A percentile compares a stretch with the other conserved stretches of the same genome.
Evolutionary conservation across 306 rosid species (phyloP).

Genomic region (Begonia loranthoides): DNA sequence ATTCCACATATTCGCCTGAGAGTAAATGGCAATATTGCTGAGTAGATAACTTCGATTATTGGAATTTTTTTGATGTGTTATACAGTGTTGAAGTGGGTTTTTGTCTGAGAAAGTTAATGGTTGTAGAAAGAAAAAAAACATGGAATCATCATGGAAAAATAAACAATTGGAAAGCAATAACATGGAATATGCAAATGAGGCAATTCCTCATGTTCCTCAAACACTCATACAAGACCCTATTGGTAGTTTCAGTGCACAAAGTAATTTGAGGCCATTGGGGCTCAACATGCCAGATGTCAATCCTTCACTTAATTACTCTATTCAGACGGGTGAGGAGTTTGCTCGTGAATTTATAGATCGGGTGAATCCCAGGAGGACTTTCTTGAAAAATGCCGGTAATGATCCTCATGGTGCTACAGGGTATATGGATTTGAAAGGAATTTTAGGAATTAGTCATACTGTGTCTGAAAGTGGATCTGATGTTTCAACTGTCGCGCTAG

Average conservation of each 20-base stretch:
- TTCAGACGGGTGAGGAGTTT: conserved; percentile 86
- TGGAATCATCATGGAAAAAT: conserved; percentile 25
- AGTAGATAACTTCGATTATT: background rate
- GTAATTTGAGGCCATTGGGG: conserved; percentile 25
- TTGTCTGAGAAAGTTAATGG: conserved; percentile 7
- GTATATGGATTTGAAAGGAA: conserved; percentile 53
- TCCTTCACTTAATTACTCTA: conserved; percentile 68
- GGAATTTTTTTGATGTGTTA: background rate
- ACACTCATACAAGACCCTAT: conserved; percentile 28
- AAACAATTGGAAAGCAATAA: conserved; percentile 19
- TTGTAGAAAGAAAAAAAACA: conserved; percentile 20
- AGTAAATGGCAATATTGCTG: background rate
- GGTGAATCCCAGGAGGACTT: conserved; percentile 51
- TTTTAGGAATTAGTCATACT: conserved; percentile 43
- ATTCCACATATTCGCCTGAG: background rate
- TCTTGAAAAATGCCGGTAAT: conserved; percentile 28
- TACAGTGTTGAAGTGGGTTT: conserved; percentile 8
- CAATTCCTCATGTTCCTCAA: conserved; percentile 29
- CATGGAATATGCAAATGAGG: conserved; percentile 51
- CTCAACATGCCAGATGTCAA: conserved; percentile 34
- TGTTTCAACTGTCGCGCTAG: conserved; percentile 33
- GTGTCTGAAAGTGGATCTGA: conserved; percentile 65
- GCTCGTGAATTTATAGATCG: conserved; percentile 77
- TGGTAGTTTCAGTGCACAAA: conserved; percentile 20
- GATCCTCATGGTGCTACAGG: conserved; percentile 37